Evolutionary conservation across 2,329 filamentous ascomycete species (phyloP).

Genomic region (Hysterium pulicare): DNA sequence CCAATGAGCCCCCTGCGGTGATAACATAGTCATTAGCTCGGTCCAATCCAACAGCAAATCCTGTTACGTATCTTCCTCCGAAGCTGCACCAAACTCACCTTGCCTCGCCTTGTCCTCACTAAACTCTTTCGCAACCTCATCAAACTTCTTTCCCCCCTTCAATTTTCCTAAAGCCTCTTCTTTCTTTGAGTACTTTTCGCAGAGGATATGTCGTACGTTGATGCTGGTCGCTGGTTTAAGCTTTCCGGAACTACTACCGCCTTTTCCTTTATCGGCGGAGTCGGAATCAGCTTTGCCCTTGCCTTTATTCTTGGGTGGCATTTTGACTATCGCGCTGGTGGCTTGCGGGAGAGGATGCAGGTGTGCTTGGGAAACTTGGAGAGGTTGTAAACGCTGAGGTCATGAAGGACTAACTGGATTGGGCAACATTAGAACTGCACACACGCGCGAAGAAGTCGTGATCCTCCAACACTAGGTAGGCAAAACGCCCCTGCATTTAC

Average conservation of each 20-base stretch:
- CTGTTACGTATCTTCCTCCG: neutral
- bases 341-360: no score
- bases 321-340: slow-evolving; percentile 19
- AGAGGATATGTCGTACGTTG: slow-evolving; percentile 71
- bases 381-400: no score
- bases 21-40: neutral
- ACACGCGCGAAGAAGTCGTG: no score
- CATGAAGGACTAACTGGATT: no score
- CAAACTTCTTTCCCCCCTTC: slow-evolving; percentile 65
- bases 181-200: slow-evolving; percentile 74
- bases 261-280: slow-evolving; percentile 35
- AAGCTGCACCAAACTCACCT: slow-evolving; percentile 42
- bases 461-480: no score
- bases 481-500: no score
- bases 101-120: slow-evolving; percentile 74
- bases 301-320: slow-evolving; percentile 43
- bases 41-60: neutral
- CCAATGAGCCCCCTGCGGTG: slow-evolving; percentile 61
- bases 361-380: no score
- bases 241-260: slow-evolving; percentile 43
- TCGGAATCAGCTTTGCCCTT: slow-evolving; percentile 11
- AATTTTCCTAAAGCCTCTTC: slow-evolving; percentile 71
- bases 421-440: no score
- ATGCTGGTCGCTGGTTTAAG: slow-evolving; percentile 64
- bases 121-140: slow-evolving; percentile 68